Base-by-base conservation (phyloP, 2,329 filamentous ascomycete species). In the Magnaporthales sp. region DNA sequence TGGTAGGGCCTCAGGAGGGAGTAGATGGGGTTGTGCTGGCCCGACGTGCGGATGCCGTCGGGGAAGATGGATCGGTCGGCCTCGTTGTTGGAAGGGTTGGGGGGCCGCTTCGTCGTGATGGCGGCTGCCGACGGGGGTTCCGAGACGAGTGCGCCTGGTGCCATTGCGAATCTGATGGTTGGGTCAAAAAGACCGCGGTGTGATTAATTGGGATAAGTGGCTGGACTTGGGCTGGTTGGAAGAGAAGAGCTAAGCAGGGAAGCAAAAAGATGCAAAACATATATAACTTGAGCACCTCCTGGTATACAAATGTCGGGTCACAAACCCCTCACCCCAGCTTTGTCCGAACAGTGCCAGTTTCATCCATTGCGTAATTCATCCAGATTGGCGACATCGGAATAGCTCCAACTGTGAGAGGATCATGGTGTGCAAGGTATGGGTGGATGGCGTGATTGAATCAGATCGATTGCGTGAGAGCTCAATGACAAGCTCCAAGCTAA, bases 21-120 rank as follows among this genome's bases (percentile, higher is more conserved):
- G 73, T 89, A 89, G 38, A 91, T 76, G 1, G 91, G 91, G 27
- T 85, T 81, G 71, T 91, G 89, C 74, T 94, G 91, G 54, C 91
- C 91, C 0, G 89, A 83, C 0, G 83, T 85, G 60, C 80, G 77
- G 74, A 81, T 80, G 54, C 80, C 80, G 64, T 82, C 80, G 4
- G 80, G 80, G 73, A 82, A 82, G 68, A 81, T 74, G 68, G 73
- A 70, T 15, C 71, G 73, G 1, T 77, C 74, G 1, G 76, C 77
- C 22, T 77, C 72, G 61, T 74, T 66, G 69, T 77, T 77, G 70
- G 63, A 54, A 7, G 38, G 63, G n/a, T 10, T 68, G 64, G 62
- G 62, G 58, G 64, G 15, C 11, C 65, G 46, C 62, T 67, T 65
- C 15, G 66, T 66, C 61, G 63, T 60, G 69, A 70, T 54, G 65